Evolutionary conservation across 148 eudicot genomes (phyloP), one percentile per base, ranked within the genome.

Genomic region (Suaeda aralocaspica): DNA sequence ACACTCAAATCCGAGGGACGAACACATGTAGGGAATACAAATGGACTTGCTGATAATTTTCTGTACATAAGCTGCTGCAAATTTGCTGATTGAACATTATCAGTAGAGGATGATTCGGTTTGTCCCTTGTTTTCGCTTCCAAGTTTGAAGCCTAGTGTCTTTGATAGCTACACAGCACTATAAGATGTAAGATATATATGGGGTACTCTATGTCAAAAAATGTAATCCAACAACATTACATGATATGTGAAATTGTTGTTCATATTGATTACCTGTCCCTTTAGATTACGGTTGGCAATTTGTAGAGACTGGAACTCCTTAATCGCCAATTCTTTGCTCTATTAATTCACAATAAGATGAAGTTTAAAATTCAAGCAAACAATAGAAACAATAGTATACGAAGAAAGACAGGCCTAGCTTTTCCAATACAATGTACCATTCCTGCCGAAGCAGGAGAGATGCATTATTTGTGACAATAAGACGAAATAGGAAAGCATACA

Each of bases 301-400:
- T 80, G 87, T 63, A 90, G 76, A 63, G 85, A 77, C 45, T 82
- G 77, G 53, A 74, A 85, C 74, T 84, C 83, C 51, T 73, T 70
- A 46, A 76, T 60, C 0, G 83, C 89, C 75, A 67, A 59, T 45
- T 85, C 86, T 85, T 83, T 90, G 48, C 74, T 78, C 96, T 92
- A 56, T 60, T 30, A 15, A 70, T 66, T 22, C 60, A 67, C 33
- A 64, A 65, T 21, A 72, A 19, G 22, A 66, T 21, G 11, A 49
- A 33, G 33, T 4, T 18, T 46, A 34, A 53, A 15, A 42, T 26
- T 25, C 2, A 19, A 22, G 9, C 25, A 67, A 52, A 25, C 2
- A 18, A 30, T 39, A 18, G 24, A 59, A 13, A 31, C 1, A n/a
- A 46, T 19, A 28, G 64, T 3, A 41, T 26, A 26, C 18, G 33